Base-by-base conservation (phyloP, 148 eudicot species). In the Spergularia marina region DNA sequence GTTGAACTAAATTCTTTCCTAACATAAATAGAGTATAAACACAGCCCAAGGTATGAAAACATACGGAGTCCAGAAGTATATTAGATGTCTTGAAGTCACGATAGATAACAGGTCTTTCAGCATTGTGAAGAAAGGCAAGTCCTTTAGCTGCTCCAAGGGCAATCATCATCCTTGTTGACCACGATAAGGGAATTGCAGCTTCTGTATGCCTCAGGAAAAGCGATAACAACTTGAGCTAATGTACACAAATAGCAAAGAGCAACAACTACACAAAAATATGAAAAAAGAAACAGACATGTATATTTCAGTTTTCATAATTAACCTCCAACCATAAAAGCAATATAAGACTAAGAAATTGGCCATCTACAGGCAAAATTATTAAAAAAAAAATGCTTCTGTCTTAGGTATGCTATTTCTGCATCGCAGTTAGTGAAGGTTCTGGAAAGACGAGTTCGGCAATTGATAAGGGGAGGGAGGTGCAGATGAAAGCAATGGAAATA, bases 121-220 rank as follows among this genome's bases (percentile, higher is more conserved):
- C 93, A 83, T 92, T 90, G 84, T 92, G 97, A 73, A 92, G 97
- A 78, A 92, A 92, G 78, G 97, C 97, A 75, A 92, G 93, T 76
- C 97, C 97, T 85, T 90, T 90, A 67, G 97, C 97, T 39, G 97
- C 97, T 75, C 97, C 97, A 78, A 90, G 90, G 73, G 97, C 97
- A 84, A 92, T 92, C 89, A 89, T 84, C 97, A 92, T 90, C 78
- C 97, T 86, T 64, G 88, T 87, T 64, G 96, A 83, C 97, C 97
- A 92, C 36, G 97, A 83, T 78, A 92, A 81, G 10, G 97, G 93
- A 81, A 72, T 89, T 67, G 91, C 83, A 74, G 97, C 89, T 83
- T 90, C 97, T 92, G 90, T 79, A 83, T 79, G 77, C 84, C 85
- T 76, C 89, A 84, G 74, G 77, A 78, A 75, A 86, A 79, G 74